phyloP scores from a whole-genome alignment of 768 basidiomycete genomes.

The Naganishia vishniacii region DNA sequence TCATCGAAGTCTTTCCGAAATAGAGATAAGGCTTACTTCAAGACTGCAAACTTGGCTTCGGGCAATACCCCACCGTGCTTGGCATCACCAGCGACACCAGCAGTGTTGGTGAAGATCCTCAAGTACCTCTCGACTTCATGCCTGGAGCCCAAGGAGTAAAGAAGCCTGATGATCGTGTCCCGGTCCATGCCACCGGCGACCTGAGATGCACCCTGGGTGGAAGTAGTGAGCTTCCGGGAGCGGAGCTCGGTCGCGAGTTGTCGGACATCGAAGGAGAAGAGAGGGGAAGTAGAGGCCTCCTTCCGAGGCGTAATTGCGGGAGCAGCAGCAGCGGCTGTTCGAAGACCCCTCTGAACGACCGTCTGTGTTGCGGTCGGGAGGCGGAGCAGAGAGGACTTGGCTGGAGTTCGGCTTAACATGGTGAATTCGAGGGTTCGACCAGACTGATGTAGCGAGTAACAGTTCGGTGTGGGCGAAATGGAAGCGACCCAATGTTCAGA shows the following conservation, averaged over 20 bases:
- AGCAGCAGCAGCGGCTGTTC: constrained; percentile 10
- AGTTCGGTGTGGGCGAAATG: background rate
- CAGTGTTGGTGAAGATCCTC: constrained; percentile 86
- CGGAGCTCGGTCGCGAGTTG: constrained; percentile 45
- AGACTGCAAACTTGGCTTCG: constrained; percentile 85
- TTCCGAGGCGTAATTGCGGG: background rate
- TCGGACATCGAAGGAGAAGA: constrained; percentile 42
- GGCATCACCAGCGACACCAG: constrained; percentile 52
- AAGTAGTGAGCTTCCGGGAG: constrained; percentile 38
- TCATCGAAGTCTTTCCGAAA: background rate
- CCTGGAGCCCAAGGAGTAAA: constrained; percentile 94
- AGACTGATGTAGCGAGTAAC: background rate
- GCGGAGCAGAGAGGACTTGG: constrained; percentile 14
- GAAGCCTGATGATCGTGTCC: constrained; percentile 90
- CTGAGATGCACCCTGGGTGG: constrained; percentile 29
- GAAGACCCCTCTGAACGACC: background rate
- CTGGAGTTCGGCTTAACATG: constrained; percentile 21
- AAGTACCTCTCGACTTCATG: constrained; percentile 97
- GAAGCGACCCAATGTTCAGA: background rate
- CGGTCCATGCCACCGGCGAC: constrained; percentile 47
- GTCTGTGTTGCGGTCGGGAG: constrained; percentile 7
- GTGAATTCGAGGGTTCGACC: background rate
- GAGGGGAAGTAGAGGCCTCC: background rate
- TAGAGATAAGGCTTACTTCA: constrained; percentile 57
- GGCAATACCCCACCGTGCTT: constrained; percentile 43